Conservation (phyloP, 192 early-diverging fungal species). For the Funneliformis mosseae region DNA sequence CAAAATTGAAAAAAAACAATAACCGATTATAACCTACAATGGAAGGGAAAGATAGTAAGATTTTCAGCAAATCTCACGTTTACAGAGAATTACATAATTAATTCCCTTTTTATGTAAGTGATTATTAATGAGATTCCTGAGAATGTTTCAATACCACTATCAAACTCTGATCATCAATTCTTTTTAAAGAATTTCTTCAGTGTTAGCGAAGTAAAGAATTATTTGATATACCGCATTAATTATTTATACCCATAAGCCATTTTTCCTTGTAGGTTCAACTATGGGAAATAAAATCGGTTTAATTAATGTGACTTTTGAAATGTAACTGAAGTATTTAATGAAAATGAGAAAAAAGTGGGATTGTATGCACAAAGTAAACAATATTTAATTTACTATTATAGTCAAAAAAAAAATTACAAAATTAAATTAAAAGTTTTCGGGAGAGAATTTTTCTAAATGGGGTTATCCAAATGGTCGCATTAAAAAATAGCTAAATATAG, state of each 20-base stretch:
- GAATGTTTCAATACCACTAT: constrained; percentile 9
- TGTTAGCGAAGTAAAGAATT: constrained; percentile 9
- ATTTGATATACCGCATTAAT: background rate
- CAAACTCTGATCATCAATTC: constrained; percentile 9
- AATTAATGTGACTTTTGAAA: background rate
- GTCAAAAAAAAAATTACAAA: background rate
- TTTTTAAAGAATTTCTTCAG: background rate
- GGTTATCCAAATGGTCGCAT: background rate
- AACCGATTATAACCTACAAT: too few relatives aligned
- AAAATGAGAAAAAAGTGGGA: background rate
- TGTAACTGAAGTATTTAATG: background rate
- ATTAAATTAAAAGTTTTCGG: background rate
- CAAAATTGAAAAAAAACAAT: too few relatives aligned
- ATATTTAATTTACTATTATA: background rate
- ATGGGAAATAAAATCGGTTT: background rate
- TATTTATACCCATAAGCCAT: background rate
- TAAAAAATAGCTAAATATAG: too few relatives aligned
- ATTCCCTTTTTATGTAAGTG: too few relatives aligned
- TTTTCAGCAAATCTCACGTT: too few relatives aligned
- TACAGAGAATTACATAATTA: too few relatives aligned
- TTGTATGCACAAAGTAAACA: background rate
- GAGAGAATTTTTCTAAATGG: background rate
- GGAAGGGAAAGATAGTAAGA: too few relatives aligned
- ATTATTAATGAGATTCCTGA: too few relatives aligned
- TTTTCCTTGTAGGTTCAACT: background rate